Evolutionary conservation across 768 basidiomycete genomes (phyloP), one percentile per base, ranked within the genome.

Genomic region (Tephrocybe rancida): DNA sequence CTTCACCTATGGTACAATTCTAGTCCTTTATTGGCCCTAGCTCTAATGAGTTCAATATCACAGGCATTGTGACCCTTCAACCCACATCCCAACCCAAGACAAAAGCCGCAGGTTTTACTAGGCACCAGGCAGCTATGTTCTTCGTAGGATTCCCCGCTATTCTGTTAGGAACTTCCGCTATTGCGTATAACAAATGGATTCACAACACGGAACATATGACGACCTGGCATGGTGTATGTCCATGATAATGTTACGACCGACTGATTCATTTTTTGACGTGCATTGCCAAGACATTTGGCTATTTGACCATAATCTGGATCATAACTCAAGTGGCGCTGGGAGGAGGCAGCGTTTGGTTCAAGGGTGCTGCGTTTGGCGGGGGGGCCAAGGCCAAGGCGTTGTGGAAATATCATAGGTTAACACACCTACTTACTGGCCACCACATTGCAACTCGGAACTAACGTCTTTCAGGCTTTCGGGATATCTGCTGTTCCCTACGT

Each of bases 321-420:
- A 22, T 84, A 14, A 50, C 79, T 27, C 90, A 93, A 61, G 70
- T 81, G 6, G 51, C 75, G 8, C 16, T 92, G 0, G 92, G 92
- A 5, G 88, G 77, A 2, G 84, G 81, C n/a, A 89, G 86, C 45
- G 88, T 91, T 14, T 92, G 90, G 90, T 85, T 78, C 55, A 77
- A 72, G 6, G 91, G 91, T 10, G 76, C 75, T 14, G 73, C 76
- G 0, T 88, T 92, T 63, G 90, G 91, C 4, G 89, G 90, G 1
- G 84, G 81, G 13, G 67, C 74, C 39, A 86, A 81, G 64, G 89
- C 90, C 13, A 93, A 90, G 66, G 66, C 72, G 1, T 54, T 92
- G 18, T 94, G 91, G 87, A 94, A 92, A 65, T 93, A 90, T 59
- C 92, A 95, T 62, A 73, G 92, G 87, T 85, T 55, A 37, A 67